Evolutionary conservation across 441 rosid genomes (phyloP).

Genomic region (Pelargonium cotyledonis): DNA sequence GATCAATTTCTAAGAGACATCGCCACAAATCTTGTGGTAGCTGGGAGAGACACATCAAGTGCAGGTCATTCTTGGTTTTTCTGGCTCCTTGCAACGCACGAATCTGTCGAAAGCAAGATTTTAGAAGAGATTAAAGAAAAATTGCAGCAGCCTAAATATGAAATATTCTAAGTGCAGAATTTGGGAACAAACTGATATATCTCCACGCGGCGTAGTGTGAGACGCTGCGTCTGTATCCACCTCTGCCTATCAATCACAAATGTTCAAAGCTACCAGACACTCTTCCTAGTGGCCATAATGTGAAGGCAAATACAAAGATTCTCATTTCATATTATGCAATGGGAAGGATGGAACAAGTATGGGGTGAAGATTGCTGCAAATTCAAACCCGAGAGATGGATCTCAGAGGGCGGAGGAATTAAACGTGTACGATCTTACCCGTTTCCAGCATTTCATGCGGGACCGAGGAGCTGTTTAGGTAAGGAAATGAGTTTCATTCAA

Average conservation of each 20-base stretch:
- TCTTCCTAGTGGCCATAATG: constrained; percentile 32
- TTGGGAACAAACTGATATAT: constrained; percentile 10
- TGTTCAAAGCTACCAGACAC: constrained; percentile 16
- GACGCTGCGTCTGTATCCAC: too few species aligned
- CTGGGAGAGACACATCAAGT: background rate
- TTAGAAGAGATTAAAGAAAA: too few species aligned
- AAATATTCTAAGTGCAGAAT: background rate
- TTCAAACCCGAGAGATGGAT: too few species aligned
- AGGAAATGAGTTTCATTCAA: constrained; percentile 37
- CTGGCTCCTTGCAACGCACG: background rate
- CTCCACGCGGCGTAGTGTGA: too few species aligned
- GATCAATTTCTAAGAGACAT: background rate
- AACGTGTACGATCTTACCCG: too few species aligned
- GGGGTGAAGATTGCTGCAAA: too few species aligned
- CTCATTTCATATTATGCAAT: constrained; percentile 25
- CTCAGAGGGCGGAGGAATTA: too few species aligned
- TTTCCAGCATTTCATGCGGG: constrained; percentile 38
- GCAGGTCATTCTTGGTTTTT: background rate
- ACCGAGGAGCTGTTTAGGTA: constrained; percentile 40
- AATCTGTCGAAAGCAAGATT: too few species aligned
- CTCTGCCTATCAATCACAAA: constrained; percentile 29
- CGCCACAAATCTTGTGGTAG: background rate
- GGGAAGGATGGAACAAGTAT: too few species aligned
- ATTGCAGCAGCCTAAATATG: too few species aligned
- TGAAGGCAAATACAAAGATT: constrained; percentile 18